These are phyloP conservation scores for Cymodocea nodosa DNA, from an alignment of 116 monocot species.

Conservation along the genomic window DNA sequence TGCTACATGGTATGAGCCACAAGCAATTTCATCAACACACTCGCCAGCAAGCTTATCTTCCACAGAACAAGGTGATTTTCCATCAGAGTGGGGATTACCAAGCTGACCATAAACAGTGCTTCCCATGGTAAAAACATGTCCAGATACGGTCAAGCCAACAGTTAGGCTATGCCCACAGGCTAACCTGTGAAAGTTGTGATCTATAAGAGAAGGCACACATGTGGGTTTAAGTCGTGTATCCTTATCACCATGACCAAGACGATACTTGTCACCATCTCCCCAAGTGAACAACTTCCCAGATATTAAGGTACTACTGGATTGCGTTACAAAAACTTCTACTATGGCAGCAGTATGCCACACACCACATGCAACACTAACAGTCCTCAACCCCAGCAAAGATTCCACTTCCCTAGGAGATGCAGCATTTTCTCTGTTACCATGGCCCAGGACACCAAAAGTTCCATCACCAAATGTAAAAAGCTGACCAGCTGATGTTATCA, in stretches of 20 bases:
- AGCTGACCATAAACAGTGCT: conserved; percentile 87
- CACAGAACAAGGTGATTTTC: conserved; percentile 62
- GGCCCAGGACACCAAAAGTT: conserved; percentile 83
- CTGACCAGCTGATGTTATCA: conserved; percentile 64
- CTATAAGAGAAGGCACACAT: conserved; percentile 74
- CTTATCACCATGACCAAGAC: conserved; percentile 88
- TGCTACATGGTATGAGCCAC: conserved; percentile 81
- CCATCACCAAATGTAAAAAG: too few relatives aligned
- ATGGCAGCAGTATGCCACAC: conserved; percentile 89
- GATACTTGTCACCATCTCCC: too few relatives aligned
- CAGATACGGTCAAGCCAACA: conserved; percentile 54
- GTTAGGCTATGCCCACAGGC: conserved; percentile 87
- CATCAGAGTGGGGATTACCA: conserved; percentile 72
- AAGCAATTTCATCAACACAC: conserved; percentile 50
- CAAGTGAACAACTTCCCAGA: conserved; percentile 87
- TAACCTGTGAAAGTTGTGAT: conserved; percentile 61
- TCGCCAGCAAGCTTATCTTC: conserved; percentile 52
- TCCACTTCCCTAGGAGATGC: conserved; percentile 62
- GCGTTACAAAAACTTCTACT: conserved; percentile 53
- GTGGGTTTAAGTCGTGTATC: conserved; percentile 72
- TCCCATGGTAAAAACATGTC: conserved; percentile 67
- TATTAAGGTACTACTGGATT: conserved; percentile 30
- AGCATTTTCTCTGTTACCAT: conserved; percentile 56
- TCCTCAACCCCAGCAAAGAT: conserved; percentile 60
- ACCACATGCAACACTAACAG: conserved; percentile 75